Percentiles rank a stretch among this genome's conserved stretches.
These are phyloP conservation scores for Aspergillus chevalieri DNA, from an alignment of 2,329 filamentous ascomycete genomes.

Conservation along the genomic window DNA sequence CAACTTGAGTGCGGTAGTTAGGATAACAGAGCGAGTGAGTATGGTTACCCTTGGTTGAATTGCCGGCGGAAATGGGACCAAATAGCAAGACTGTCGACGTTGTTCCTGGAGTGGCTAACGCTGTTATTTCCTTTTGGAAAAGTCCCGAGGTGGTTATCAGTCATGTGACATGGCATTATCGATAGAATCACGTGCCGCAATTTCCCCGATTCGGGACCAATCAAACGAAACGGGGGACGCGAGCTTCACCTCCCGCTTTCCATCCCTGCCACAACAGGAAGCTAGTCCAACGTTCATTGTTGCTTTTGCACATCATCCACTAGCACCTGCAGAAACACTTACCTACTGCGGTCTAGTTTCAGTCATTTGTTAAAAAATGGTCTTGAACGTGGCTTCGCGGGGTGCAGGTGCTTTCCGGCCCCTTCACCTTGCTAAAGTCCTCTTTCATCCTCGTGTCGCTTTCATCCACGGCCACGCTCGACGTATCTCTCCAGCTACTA, in stretches of 20 bases:
- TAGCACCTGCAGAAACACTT: not conserved
- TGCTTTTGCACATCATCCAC: not conserved
- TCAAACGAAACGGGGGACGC: constrained; percentile 19
- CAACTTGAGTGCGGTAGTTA: constrained; percentile 17
- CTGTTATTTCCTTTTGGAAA: not conserved
- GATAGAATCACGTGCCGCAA: constrained; percentile 6
- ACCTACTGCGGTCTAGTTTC: constrained; percentile 2
- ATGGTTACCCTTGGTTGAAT: constrained; percentile 18
- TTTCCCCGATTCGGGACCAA: constrained; percentile 19
- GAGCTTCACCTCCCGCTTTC: constrained; percentile 25
- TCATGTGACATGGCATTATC: constrained; percentile 14
- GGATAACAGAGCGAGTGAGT: constrained; percentile 11
- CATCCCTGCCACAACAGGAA: not conserved
- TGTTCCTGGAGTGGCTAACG: not conserved
- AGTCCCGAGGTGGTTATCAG: not conserved
- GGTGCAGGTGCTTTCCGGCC: constrained; percentile 25
- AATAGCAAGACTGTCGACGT: not conserved
- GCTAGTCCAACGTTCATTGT: not conserved
- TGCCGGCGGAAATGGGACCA: constrained; percentile 1
- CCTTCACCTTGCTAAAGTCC: constrained; percentile 19
- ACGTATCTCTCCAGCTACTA: constrained; percentile 19
- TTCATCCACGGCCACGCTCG: constrained; percentile 21
- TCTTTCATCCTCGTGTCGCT: constrained; percentile 21
- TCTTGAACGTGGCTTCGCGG: constrained; percentile 25
- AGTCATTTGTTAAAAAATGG: constrained; percentile 18